These are phyloP conservation scores for Penium margaritaceum DNA, from an alignment of 139 green algal genomes.

Conservation along the genomic window DNA sequence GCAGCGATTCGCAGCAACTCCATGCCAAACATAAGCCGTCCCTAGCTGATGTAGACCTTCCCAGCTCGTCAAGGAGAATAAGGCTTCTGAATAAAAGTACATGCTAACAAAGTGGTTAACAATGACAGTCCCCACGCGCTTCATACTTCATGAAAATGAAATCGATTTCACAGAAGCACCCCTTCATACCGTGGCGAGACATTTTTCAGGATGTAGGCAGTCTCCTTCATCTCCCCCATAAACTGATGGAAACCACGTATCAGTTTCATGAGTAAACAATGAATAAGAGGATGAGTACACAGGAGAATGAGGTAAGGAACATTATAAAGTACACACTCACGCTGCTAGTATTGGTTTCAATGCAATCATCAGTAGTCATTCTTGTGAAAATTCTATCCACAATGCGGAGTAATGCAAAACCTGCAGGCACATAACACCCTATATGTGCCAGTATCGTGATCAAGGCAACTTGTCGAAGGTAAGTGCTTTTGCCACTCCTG, in stretches of 20 bases:
- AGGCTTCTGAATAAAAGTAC: constrained; percentile 47
- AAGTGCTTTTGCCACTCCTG: constrained; percentile 52
- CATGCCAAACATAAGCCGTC: constrained; percentile 57
- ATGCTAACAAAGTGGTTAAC: neutral
- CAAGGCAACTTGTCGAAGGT: constrained; percentile 59
- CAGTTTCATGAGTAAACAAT: too few species aligned
- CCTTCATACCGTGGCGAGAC: constrained; percentile 50
- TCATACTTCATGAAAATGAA: neutral
- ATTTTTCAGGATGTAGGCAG: constrained; percentile 58
- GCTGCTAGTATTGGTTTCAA: constrained; percentile 41
- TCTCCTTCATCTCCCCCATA: constrained; percentile 69
- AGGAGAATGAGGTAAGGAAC: constrained; percentile 56
- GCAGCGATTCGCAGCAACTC: constrained; percentile 36
- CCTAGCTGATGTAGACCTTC: constrained; percentile 53
- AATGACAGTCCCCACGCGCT: neutral
- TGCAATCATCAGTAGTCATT: constrained; percentile 83
- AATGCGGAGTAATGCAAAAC: constrained; percentile 53
- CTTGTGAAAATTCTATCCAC: constrained; percentile 77
- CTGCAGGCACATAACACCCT: constrained; percentile 76
- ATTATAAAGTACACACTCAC: constrained; percentile 56
- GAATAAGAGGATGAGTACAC: neutral
- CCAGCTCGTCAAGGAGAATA: constrained; percentile 68
- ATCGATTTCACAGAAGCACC: neutral
- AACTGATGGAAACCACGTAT: constrained; percentile 43
- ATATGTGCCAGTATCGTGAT: constrained; percentile 82